Evolutionary conservation across 768 basidiomycete species (phyloP).

Genomic region (Calocybe cyanea): DNA sequence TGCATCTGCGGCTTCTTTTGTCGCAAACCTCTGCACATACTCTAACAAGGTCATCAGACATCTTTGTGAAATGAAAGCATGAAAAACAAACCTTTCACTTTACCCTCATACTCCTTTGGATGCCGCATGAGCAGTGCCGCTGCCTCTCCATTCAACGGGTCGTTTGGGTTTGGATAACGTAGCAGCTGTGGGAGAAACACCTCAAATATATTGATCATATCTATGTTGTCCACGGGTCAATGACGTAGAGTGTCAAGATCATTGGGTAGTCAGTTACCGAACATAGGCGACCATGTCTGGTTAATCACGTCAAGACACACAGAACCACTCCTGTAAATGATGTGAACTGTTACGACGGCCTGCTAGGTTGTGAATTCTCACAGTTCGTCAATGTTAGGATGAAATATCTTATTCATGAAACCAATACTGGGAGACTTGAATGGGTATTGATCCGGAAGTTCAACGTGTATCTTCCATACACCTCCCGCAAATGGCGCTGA

Average conservation of each 20-base stretch:
- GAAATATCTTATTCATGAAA: constrained; percentile 99
- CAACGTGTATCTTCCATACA: constrained; percentile 99
- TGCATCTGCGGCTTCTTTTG: constrained; percentile 83
- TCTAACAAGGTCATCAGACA: constrained; percentile 42
- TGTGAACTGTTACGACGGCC: constrained; percentile 9
- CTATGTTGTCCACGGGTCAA: constrained; percentile 37
- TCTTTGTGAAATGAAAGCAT: background rate
- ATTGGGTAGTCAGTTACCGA: constrained; percentile 59
- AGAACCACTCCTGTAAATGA: constrained; percentile 75
- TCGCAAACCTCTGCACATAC: constrained; percentile 94
- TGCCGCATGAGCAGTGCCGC: constrained; percentile 97
- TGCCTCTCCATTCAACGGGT: constrained; percentile 97
- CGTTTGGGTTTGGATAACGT: constrained; percentile 97
- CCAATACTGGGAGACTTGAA: constrained; percentile 99
- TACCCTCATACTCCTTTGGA: constrained; percentile 91
- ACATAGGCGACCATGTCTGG: constrained; percentile 99
- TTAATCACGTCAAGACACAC: constrained; percentile 99
- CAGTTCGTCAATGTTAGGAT: constrained; percentile 99
- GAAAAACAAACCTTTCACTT: constrained; percentile 71
- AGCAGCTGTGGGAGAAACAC: constrained; percentile 95
- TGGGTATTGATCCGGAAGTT: constrained; percentile 96
- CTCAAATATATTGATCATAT: constrained; percentile 99
- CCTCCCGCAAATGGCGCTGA: constrained; percentile 96
- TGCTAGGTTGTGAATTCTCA: constrained; percentile 39
- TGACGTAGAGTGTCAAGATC: background rate